Base-by-base conservation (phyloP, 176 grass and related monocot genomes). In the Paspalum notatum region DNA sequence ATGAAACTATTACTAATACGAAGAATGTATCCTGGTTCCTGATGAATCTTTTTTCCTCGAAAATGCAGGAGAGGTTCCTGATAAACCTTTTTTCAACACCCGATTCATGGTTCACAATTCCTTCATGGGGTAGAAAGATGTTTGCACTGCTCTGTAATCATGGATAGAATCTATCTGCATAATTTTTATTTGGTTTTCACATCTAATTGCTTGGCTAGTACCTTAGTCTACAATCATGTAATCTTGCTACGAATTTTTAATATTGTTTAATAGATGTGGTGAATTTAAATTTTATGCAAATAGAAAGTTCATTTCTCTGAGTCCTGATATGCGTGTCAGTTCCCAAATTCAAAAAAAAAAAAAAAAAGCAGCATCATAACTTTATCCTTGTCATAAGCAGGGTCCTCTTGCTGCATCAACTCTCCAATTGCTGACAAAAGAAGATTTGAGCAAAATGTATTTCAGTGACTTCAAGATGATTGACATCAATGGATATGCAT, bases 391-490 rank as follows among this genome's bases (percentile, higher is more conserved):
- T 72, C 25, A 65, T 45, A 49, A 76, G 5, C 72, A 99, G 97
- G 97, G 97, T 76, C 97, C 97, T 84, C 84, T 99, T 71, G 91
- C 97, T 52, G 93, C 86, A 83, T 89, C 89, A 70, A 88, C 88
- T 84, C 93, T 99, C 72, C 93, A 99, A 68, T 43, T 86, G 45
- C 75, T 98, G 48, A 93, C 92, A 27, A 98, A 95, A 61, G 96
- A 91, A 55, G 88, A 98, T 86, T 85, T 98, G 84, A 98, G 92
- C 86, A 96, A 91, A 87, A 90, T 99, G 86, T 97, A 93, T 78
- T 97, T 97, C 52, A 88, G 94, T 74, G 91, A 93, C 72, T 93
- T 97, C 70, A 93, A 89, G 81, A 85, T 89, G 68, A 84, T 85
- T 85, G 94, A 97, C 53, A 97, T 97, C 46, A 97, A 97, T 68